phyloP scores from a whole-genome alignment of 805 yeast genomes.

The Nakazawaea ernobii region DNA sequence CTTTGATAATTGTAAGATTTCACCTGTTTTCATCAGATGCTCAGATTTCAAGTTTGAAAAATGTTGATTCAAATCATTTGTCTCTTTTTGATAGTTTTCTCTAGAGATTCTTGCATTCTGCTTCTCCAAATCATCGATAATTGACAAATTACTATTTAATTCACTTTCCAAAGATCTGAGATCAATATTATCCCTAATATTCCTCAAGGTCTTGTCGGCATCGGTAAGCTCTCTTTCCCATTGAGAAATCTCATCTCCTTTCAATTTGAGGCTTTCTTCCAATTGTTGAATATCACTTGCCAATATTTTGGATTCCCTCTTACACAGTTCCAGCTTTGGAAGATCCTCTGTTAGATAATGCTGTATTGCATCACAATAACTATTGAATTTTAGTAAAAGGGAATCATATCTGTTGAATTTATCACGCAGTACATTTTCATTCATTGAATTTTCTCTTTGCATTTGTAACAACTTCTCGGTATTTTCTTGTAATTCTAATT shows the following conservation, averaged over 20 bases:
- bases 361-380: not conserved
- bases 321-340: not conserved
- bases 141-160: constrained; percentile 27
- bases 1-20: constrained; percentile 72
- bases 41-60: constrained; percentile 52
- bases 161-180: constrained; percentile 39
- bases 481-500: constrained; percentile 17
- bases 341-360: not conserved
- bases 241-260: constrained; percentile 13
- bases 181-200: constrained; percentile 60
- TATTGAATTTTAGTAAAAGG: not conserved
- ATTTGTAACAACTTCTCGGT: not conserved
- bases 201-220: constrained; percentile 55
- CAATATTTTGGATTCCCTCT: constrained; percentile 5
- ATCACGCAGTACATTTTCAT: not conserved
- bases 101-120: constrained; percentile 56
- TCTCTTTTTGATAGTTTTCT: constrained; percentile 53
- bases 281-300: constrained; percentile 8
- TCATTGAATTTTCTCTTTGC: not conserved
- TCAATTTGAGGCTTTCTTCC: constrained; percentile 11
- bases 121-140: constrained; percentile 42
- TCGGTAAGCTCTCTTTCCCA: constrained; percentile 39
- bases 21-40: constrained; percentile 79
- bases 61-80: constrained; percentile 41
- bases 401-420: not conserved